Base-by-base conservation (phyloP, 495 filamentous ascomycete genomes). In the Penicillium cinerascens region DNA sequence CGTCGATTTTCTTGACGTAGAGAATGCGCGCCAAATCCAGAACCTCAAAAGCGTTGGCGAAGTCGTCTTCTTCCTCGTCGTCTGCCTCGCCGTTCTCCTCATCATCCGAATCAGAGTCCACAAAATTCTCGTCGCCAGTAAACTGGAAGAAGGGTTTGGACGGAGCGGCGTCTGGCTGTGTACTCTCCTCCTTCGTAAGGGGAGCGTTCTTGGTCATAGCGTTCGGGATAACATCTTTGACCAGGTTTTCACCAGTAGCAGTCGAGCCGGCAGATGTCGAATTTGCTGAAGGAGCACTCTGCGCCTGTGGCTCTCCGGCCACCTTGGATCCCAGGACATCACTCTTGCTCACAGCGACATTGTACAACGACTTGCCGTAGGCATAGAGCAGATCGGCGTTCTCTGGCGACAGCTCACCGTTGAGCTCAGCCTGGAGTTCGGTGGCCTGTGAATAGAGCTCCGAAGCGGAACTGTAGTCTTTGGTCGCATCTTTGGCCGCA, bases 331-430 rank as follows among this genome's bases (percentile, higher is more conserved):
- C 93, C 27, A 98, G 78, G 23, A 98, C 92, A 67, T 97, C 92
- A 63, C 89, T 96, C 64, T 93, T 96, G 69, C 82, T 87, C 58
- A 97, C 86, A 17, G 91, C 93, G 50, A 96, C 87, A 63, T 92
- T 88, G 77, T 93, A 96, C 15, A 97, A 78, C 37, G 88, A 86
- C 61, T 92, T 88, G 16, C 95, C 93, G 71, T 99, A 99, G 47
- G 87, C 80, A 67, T 91, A 99, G 15, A 97, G 82, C 25, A 99
- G 76, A 61, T 96, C 91, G 15, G 92, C 92, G 58, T 99, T 97
- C 27, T 87, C 83, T 5, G 88, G 81, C 40, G 83, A 85, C 77
- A 95, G 82, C 70, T 97, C 95, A 63, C 92, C 93, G 71, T 97
- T 90, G 64, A 96, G 77, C 67, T 88, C 82, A 44, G 89, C 89